Evolutionary conservation across 164 flowering plant genomes (phyloP).

Genomic region (Stephania cephalantha): DNA sequence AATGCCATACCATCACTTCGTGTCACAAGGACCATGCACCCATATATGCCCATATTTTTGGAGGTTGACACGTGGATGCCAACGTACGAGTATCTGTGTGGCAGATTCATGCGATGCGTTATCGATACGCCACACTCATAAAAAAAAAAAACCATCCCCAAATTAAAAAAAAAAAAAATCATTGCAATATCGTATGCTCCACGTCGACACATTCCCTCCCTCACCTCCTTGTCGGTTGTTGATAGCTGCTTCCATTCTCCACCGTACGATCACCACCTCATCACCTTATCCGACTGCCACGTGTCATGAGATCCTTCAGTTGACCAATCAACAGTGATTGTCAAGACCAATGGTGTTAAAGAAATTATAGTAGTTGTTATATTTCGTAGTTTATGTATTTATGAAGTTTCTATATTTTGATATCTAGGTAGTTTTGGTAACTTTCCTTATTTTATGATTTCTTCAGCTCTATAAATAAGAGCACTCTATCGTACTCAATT

Average conservation of each 20-base stretch:
- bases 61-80: background rate
- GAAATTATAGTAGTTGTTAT: too few species aligned
- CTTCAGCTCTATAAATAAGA: too few species aligned
- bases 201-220: background rate
- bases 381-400: too few species aligned
- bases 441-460: too few species aligned
- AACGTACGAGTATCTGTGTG: background rate
- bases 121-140: background rate
- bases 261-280: background rate
- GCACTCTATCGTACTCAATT: too few species aligned
- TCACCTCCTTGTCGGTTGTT: conserved; percentile 14
- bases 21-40: background rate
- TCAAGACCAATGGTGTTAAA: too few species aligned
- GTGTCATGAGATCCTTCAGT: background rate
- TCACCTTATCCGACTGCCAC: background rate
- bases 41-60: background rate
- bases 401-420: too few species aligned
- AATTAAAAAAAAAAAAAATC: too few species aligned
- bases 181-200: too few species aligned
- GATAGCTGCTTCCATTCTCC: background rate
- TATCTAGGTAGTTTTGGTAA: too few species aligned
- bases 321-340: background rate
- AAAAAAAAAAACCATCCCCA: background rate
- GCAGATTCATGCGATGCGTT: background rate
- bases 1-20: background rate